Base-by-base conservation (phyloP, 768 basidiomycete genomes). In the Lactifluus piperatus region DNA sequence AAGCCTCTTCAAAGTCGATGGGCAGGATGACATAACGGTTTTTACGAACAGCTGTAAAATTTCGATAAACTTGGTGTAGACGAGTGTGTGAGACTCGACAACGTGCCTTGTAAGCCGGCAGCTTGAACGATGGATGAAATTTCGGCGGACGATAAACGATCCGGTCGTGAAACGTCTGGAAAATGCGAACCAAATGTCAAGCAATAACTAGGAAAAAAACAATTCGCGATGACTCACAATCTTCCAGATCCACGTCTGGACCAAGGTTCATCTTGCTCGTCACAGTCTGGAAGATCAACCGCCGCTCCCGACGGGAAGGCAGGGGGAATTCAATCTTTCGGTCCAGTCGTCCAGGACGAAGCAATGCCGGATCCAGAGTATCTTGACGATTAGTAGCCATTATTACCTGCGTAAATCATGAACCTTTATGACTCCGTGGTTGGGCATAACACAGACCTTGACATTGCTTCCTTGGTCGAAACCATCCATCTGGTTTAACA, bases 371-470 rank as follows among this genome's bases (percentile, higher is more conserved):
- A 72, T 99, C 97, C 30, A 99, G 80, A 5, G 97, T 99, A 72
- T 99, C 97, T 47, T 91, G 91, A 66, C 97, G 89, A 75, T 99
- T 99, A 44, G 97, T 99, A 27, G 97, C 97, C 97, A 98, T 98
- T 71, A 99, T 99, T 43, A 99, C 97, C 94, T 97, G 60, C 30
- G 51, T 46, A 32, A 5, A 32, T 41, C 26, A n/a, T 51, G 24
- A 43, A 7, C n/a, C 6, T 39, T 16, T 36, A 16, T n/a, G 22
- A 48, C n/a, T 9, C 44, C 18, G 4, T 7, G 16, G n/a, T 20
- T 11, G 24, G 16, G 36, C 18, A 24, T 20, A 50, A 10, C 5
- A 57, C 75, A 45, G 68, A 91, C 94, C 85, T 99, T 98, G 69
- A 99, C 97, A 67, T 94, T 98, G 70, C 92, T 94, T 4, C 89